Evolutionary conservation across 2,329 filamentous ascomycete species (phyloP), one percentile per base, ranked within the genome.

Genomic region (Colletotrichum kahawae): DNA sequence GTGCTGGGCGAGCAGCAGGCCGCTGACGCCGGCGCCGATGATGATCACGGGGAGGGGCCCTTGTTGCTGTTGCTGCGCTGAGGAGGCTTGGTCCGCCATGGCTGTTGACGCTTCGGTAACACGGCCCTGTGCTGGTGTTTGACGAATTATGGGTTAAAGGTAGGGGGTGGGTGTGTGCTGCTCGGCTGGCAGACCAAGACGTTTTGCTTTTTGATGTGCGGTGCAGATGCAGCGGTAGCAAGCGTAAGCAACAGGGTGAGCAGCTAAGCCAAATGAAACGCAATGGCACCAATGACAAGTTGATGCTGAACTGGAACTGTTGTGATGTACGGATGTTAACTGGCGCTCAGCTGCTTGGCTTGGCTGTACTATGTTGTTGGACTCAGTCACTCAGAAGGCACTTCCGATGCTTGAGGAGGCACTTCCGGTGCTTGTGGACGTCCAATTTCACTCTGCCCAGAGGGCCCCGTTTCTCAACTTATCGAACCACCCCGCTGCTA

Each of bases 21-120:
- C 84, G 63, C 82, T 83, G 69, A 85, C 80, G 2, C 84, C 84
- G 14, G 83, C 84, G 27, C 84, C 84, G 57, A 84, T 71, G 56
- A 85, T 84, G 57, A 85, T 78, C 7, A 85, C 79, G 38, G 82
- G 79, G 24, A 75, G 60, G 60, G 71, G 72, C 18, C 62, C 60
- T 29, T 65, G 67, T 29, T 65, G 67, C 21, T 57, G 64, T 9
- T 65, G 67, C 21, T 57, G 64, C 13, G 31, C 18, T 21, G 43
- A 21, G n/a, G 43, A 5, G 31, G 38, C 29, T 62, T 56, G 48
- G 36, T 29, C 59, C 29, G 65, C 51, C 66, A 70, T 70, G 31
- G 43, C 54, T 64, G 33, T n/a, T 33, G 31, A 14, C 33, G 10
- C 48, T 57, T 57, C 54, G 21, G 24, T 57, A 27, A 27, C 16